Conservation (phyloP, 495 filamentous ascomycete genomes). For the Xylaria bambusicola region DNA sequence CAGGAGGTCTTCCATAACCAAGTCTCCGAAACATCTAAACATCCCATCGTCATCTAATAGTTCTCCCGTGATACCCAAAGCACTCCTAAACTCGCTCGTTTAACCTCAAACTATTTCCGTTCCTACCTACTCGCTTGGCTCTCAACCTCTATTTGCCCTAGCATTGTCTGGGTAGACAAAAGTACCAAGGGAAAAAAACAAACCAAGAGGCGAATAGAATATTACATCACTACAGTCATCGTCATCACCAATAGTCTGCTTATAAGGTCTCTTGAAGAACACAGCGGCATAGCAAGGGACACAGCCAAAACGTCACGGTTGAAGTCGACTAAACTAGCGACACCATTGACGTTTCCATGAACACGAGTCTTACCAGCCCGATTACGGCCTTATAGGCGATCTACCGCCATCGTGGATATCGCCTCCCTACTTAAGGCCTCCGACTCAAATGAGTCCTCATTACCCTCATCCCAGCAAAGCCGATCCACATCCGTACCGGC, state of each 20-base stretch:
- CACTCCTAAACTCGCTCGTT: constrained; percentile 19
- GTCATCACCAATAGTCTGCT: background rate
- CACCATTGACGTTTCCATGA: constrained; percentile 32
- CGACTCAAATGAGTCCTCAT: constrained; percentile 78
- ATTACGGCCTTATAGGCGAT: constrained; percentile 36
- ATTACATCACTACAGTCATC: constrained; percentile 1
- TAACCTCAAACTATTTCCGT: constrained; percentile 19
- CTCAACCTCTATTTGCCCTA: constrained; percentile 1
- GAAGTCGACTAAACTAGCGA: constrained; percentile 20
- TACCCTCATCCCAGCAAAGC: constrained; percentile 54
- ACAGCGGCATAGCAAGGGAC: background rate
- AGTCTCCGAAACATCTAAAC: constrained; percentile 19
- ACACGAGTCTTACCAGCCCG: constrained; percentile 20
- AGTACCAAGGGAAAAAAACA: too few relatives aligned
- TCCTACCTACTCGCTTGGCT: constrained; percentile 11
- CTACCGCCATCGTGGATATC: constrained; percentile 85
- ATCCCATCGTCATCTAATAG: constrained; percentile 16
- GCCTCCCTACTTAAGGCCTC: constrained; percentile 74
- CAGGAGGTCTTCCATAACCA: constrained; percentile 26
- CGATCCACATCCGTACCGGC: constrained; percentile 53
- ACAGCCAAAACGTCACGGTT: constrained; percentile 14
- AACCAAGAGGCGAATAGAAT: too few relatives aligned
- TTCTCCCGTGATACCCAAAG: constrained; percentile 22
- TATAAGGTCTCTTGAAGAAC: background rate
- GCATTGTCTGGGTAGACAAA: constrained; percentile 12